Conservation (phyloP, 495 filamentous ascomycete species). For the Penicillium coprophilum region DNA sequence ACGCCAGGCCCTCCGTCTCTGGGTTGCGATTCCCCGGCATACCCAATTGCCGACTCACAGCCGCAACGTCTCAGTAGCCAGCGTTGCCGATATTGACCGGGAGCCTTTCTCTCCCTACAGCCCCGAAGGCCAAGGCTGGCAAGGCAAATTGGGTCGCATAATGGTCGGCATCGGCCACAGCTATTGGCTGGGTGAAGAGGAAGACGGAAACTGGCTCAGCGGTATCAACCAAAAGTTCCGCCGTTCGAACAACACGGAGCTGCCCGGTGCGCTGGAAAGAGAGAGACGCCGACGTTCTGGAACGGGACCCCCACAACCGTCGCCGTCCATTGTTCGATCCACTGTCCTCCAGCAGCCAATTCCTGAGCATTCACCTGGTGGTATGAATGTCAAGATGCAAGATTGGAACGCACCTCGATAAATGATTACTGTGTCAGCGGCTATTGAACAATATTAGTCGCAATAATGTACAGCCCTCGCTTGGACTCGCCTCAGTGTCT, state of each 20-base stretch:
- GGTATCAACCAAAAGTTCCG: conserved; percentile 59
- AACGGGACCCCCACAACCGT: conserved; percentile 60
- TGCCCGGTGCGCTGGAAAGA: conserved; percentile 59
- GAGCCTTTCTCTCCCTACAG: conserved; percentile 69
- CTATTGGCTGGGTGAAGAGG: conserved; percentile 72
- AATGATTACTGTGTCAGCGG: conserved; percentile 3
- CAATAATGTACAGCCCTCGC: not conserved
- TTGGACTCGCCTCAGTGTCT: not conserved
- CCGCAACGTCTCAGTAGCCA: conserved; percentile 47
- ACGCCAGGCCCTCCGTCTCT: conserved; percentile 62
- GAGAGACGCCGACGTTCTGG: conserved; percentile 68
- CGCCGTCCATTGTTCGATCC: conserved; percentile 40
- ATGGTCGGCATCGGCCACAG: conserved; percentile 68
- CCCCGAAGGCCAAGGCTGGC: conserved; percentile 72
- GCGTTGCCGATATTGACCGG: conserved; percentile 52
- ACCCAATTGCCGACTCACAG: conserved; percentile 47
- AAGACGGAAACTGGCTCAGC: conserved; percentile 59
- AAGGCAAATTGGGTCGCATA: conserved; percentile 66
- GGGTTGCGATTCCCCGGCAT: conserved; percentile 47
- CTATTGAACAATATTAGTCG: not conserved
- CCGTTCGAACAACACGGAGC: conserved; percentile 30
- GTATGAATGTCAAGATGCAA: conserved; percentile 45
- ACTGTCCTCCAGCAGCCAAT: conserved; percentile 39
- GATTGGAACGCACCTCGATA: conserved; percentile 42
- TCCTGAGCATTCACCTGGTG: conserved; percentile 30